Evolutionary conservation across 2,329 filamentous ascomycete species (phyloP).

Genomic region (Rugonectria rugulosa): DNA sequence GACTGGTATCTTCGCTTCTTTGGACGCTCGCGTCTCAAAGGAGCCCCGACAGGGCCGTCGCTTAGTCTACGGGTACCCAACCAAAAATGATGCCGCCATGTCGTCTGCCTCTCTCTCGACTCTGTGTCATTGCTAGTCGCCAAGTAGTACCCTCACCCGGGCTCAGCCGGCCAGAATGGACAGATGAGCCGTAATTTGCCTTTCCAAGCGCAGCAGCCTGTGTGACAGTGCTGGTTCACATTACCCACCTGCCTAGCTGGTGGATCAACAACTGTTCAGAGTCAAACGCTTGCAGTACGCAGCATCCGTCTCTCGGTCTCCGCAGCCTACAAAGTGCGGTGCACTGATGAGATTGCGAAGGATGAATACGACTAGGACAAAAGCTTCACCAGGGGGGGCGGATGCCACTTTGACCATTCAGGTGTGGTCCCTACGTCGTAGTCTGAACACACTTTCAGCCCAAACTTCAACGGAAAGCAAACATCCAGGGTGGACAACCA

Average conservation of each 20-base stretch:
- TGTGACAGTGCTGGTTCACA: neutral
- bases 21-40: conserved; percentile 2
- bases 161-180: conserved; percentile 7
- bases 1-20: conserved; percentile 13
- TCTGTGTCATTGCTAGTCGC: neutral
- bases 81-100: conserved; percentile 27
- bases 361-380: neutral
- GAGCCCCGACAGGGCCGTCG: neutral
- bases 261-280: conserved; percentile 12
- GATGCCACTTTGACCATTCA: conserved; percentile 4
- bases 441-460: neutral
- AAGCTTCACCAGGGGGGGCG: conserved; percentile 3
- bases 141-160: conserved; percentile 11
- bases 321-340: neutral
- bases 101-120: conserved; percentile 18
- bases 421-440: neutral
- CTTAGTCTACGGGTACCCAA: neutral
- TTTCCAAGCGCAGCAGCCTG: neutral
- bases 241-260: conserved; percentile 1
- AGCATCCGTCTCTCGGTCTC: conserved; percentile 1
- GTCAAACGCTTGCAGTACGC: conserved; percentile 14
- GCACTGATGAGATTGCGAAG: neutral
- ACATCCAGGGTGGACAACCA: conserved; percentile 8
- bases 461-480: conserved; percentile 5
- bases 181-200: neutral